Evolutionary conservation across 257 asterid species (phyloP).

Genomic region (Fraxinus pennsylvanica): DNA sequence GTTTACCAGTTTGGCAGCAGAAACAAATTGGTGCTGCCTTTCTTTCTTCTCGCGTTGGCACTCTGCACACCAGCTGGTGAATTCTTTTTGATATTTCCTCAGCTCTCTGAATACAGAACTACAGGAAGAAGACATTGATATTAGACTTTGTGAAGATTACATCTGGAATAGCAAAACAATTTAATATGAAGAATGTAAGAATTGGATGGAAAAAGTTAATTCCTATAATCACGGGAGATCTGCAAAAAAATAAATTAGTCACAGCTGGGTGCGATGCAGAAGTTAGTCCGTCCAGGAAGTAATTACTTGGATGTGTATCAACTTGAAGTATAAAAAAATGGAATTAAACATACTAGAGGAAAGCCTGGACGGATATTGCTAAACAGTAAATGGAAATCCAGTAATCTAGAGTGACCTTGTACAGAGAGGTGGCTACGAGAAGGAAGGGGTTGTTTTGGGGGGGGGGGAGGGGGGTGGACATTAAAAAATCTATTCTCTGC

Average conservation of each 20-base stretch:
- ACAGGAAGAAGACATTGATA: constrained; percentile 24
- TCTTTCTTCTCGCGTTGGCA: constrained; percentile 85
- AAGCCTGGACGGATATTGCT: not conserved
- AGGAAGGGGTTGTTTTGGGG: no score
- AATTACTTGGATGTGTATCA: not conserved
- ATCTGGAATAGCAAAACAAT: not conserved
- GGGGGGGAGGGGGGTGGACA: not conserved
- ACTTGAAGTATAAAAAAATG: not conserved
- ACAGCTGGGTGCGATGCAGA: not conserved
- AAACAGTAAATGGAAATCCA: not conserved
- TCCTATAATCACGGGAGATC: not conserved
- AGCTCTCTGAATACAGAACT: constrained; percentile 91
- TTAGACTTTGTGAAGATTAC: not conserved
- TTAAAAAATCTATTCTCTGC: not conserved
- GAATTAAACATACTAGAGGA: not conserved
- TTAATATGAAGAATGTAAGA: not conserved
- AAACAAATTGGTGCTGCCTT: constrained; percentile 59
- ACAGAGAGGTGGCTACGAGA: not conserved
- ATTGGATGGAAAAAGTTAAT: not conserved
- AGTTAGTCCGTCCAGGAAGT: not conserved
- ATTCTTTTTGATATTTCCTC: constrained; percentile 83
- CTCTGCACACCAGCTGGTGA: constrained; percentile 86
- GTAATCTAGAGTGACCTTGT: not conserved
- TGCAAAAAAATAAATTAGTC: not conserved
- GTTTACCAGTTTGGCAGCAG: constrained; percentile 70